Evolutionary conservation across 768 basidiomycete species (phyloP), one percentile per base, ranked within the genome.

Genomic region (Tulasnella sp.): DNA sequence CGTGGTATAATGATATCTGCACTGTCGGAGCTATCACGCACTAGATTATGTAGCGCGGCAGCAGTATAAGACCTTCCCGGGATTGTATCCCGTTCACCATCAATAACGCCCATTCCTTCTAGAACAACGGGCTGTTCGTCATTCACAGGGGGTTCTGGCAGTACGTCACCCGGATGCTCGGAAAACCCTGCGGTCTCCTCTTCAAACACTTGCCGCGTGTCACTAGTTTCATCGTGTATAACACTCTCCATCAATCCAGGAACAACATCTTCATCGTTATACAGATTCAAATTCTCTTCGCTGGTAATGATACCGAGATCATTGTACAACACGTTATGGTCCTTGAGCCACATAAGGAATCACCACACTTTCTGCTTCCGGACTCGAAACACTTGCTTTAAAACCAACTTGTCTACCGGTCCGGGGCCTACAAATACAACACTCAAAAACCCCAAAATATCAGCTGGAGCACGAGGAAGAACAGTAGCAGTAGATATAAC

Each of bases 341-440:
- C n/a, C 42, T 68, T 69, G 0, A 76, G 58, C 72, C 72, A 76
- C 0, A 43, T 5, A 1, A 68, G 32, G 58, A 69, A 67, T 6
- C 39, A 42, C 63, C 63, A 65, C 5, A 69, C 53, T 55, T 65
- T 65, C 0, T 57, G 21, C 46, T 65, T 66, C 2, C 64, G 31
- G 12, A 69, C 60, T 12, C 19, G 53, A 49, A 66, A 69, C 11
- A 66, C 41, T 3, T 19, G 12, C 4, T 59, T 48, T 2, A 67
- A 27, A 12, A 42, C 53, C 1, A 63, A 25, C 12, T 19, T 6
- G 7, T 63, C 60, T 17, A 65, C 59, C 27, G 64, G 64, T 6
- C 48, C 36, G n/a, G 66, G 59, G 0, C 69, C 67, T 9, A 71
- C 59, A 57, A 71, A 71, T 0, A 71, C 61, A 3, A 71, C 60